phyloP scores from a whole-genome alignment of 2,329 filamentous ascomycete genomes.

The Neurospora crassa region DNA sequence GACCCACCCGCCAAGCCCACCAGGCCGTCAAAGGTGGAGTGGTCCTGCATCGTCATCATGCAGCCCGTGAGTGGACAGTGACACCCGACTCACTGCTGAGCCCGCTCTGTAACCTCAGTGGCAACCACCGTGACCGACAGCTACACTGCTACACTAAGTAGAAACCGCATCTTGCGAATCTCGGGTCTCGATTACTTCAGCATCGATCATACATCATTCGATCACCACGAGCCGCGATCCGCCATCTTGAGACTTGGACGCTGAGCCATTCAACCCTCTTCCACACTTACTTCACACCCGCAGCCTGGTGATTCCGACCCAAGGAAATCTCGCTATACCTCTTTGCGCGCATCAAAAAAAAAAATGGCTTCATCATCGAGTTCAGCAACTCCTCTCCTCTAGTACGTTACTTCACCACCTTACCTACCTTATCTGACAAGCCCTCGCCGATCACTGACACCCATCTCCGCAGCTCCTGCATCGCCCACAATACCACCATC shows the following conservation, averaged over 20 bases:
- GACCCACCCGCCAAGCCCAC: not conserved
- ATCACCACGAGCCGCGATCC: not conserved
- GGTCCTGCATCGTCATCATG: not conserved
- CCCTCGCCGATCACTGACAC: not conserved
- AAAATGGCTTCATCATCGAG: constrained; percentile 64
- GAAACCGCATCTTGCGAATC: not conserved
- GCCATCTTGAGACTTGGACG: not conserved
- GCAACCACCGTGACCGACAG: not conserved
- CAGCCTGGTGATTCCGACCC: not conserved
- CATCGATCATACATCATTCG: not conserved
- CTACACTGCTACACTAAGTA: not conserved
- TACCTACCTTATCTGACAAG: not conserved
- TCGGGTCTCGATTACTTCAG: not conserved
- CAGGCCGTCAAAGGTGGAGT: constrained; percentile 1
- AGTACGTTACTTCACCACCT: constrained; percentile 40
- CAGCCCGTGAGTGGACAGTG: not conserved
- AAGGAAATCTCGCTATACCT: not conserved
- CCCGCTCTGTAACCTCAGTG: not conserved
- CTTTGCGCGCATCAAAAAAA: constrained; percentile 15
- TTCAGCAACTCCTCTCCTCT: constrained; percentile 59
- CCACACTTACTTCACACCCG: not conserved
- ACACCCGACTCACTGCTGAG: not conserved
- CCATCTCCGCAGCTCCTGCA: constrained; percentile 60
- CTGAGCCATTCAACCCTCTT: not conserved
- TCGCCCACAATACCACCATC: constrained; percentile 88